Evolutionary conservation across 2,329 filamentous ascomycete genomes (phyloP), one percentile per base, ranked within the genome.

Genomic region (Ascochyta clinopodiicola): DNA sequence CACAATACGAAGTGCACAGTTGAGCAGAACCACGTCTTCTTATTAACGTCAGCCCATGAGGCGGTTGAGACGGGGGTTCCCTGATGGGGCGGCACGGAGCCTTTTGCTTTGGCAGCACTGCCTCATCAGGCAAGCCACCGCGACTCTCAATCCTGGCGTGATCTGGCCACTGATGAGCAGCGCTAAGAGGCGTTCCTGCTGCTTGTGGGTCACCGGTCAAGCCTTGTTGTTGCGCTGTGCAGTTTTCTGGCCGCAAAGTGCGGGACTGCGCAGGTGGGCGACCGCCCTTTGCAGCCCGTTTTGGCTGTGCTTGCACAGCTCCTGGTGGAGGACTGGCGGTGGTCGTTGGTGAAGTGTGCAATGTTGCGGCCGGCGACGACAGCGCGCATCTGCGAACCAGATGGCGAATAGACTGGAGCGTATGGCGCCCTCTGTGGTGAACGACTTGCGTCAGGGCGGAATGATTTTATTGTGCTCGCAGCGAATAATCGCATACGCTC

Each of bases 401-500:
- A 49, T 44, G 56, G 51, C 52, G 52, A 54, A 46, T 51, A 51
- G 44, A 43, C 48, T 53, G 52, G 44, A 53, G 47, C 44, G 48
- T 27, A 47, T 42, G 55, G 54, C 47, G 54, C 56, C 49, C 47
- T 45, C 36, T 24, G 22, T 40, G 47, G 56, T 48, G 56, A 36
- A 49, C 51, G 32, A 50, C 44, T 56, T 54, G 62, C 58, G 63
- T 64, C 53, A 56, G 49, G 61, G 55, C 49, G 38, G 46, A 50
- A 46, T 50, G 37, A 31, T 47, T 49, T 46, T 57, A 48, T 66
- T 62, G 54, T 56, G 32, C 34, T 51, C 54, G 56, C 59, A 61
- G 61, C 68, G 66, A 70, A 69, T 67, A 57, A 58, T 60, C 42
- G 51, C 49, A 38, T 43, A 34, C 24, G 32, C 38, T 65, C 62